Conservation (phyloP, 345 rosid genomes). For the Raphanus sativus region DNA sequence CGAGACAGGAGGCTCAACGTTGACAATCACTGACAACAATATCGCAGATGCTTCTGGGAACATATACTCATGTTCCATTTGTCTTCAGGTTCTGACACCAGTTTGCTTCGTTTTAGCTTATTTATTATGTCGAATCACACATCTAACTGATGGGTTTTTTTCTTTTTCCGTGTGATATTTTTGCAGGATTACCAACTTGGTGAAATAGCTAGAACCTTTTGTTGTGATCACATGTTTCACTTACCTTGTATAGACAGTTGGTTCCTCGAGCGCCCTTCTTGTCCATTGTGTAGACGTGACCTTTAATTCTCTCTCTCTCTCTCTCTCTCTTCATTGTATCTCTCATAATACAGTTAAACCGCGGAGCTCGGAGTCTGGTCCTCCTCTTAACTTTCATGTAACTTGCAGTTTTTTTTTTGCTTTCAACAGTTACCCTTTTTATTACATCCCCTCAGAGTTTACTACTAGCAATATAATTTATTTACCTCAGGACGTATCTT, state of each 20-base stretch:
- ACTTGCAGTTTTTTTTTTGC: constrained; percentile 9
- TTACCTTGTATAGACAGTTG: constrained; percentile 94
- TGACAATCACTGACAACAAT: constrained; percentile 61
- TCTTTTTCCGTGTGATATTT: not conserved
- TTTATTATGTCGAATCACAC: not conserved
- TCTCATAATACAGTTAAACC: not conserved
- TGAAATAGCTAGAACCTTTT: constrained; percentile 81
- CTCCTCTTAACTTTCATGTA: constrained; percentile 13
- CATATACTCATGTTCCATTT: constrained; percentile 80
- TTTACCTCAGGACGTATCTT: not conserved
- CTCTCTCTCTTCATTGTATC: not conserved
- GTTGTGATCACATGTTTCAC: constrained; percentile 95
- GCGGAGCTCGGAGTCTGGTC: too few species aligned
- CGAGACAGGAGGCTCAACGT: constrained; percentile 46
- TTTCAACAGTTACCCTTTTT: not conserved
- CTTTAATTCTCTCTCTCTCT: constrained; percentile 40
- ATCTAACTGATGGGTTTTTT: not conserved
- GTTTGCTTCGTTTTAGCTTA: not conserved
- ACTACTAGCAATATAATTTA: not conserved
- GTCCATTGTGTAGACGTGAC: constrained; percentile 92
- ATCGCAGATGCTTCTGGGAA: constrained; percentile 73
- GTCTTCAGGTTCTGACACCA: constrained; percentile 66
- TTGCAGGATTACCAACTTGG: constrained; percentile 87
- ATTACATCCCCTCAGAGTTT: not conserved
- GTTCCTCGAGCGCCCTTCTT: constrained; percentile 82